Conservation (phyloP, 495 filamentous ascomycete genomes). For the Talaromyces adpressus region DNA sequence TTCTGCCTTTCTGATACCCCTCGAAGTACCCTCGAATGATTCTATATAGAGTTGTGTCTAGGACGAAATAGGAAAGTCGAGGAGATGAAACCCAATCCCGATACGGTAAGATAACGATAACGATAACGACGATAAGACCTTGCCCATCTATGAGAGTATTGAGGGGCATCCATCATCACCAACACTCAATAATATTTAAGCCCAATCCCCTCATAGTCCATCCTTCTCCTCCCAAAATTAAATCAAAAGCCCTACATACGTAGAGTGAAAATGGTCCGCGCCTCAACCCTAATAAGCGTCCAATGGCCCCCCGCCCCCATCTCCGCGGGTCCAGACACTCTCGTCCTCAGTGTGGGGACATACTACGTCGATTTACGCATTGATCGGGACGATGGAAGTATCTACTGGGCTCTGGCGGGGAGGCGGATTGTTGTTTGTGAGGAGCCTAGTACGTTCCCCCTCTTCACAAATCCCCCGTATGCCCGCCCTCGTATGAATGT, state of each 20-base stretch:
- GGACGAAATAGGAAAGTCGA: conserved; percentile 1
- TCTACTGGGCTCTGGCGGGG: background rate
- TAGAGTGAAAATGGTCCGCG: background rate
- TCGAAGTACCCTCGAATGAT: background rate
- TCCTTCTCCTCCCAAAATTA: background rate
- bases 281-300: background rate
- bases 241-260: background rate
- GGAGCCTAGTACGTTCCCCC: background rate
- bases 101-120: background rate
- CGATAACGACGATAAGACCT: background rate
- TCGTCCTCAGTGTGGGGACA: background rate
- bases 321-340: background rate
- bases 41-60: background rate
- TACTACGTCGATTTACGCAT: conserved; percentile 1
- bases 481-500: too few species aligned
- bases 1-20: background rate
- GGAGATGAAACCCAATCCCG: background rate
- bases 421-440: background rate
- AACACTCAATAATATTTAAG: background rate
- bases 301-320: background rate
- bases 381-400: background rate
- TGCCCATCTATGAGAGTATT: background rate
- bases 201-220: background rate
- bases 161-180: background rate
- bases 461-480: too few species aligned